Evolutionary conservation across 1,139 yeast species (phyloP).

Genomic region (Hyphopichia fennica): DNA sequence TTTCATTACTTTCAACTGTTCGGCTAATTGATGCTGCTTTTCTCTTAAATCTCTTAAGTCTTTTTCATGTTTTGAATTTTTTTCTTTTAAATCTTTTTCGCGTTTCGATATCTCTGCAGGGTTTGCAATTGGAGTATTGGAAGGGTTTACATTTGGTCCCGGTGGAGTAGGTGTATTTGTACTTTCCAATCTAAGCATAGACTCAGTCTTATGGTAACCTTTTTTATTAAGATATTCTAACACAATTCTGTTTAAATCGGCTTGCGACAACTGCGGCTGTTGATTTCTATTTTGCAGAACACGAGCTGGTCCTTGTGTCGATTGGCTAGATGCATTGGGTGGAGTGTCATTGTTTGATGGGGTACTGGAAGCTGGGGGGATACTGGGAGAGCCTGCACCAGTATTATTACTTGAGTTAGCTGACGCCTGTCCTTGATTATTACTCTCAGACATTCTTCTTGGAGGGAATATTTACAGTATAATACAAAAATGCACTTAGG

Average conservation of each 20-base stretch:
- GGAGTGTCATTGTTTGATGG: not conserved
- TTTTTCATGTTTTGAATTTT: slow-evolving; percentile 27
- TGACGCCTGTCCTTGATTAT: not conserved
- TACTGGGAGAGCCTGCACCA: not conserved
- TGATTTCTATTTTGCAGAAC: slow-evolving; percentile 12
- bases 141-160: slow-evolving; percentile 46
- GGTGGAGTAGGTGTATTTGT: slow-evolving; percentile 66
- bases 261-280: slow-evolving; percentile 54
- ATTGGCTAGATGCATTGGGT: not conserved
- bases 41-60: slow-evolving; percentile 46
- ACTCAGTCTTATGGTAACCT: slow-evolving; percentile 93
- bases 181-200: slow-evolving; percentile 87
- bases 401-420: not conserved
- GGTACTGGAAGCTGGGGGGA: not conserved
- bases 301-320: not conserved
- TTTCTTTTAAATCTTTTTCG: slow-evolving; percentile 30
- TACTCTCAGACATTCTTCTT: not conserved
- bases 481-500: not conserved
- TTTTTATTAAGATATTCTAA: slow-evolving; percentile 89
- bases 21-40: slow-evolving; percentile 32
- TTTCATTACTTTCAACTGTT: slow-evolving; percentile 40
- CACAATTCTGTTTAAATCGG: slow-evolving; percentile 86
- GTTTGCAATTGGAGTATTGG: slow-evolving; percentile 40
- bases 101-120: slow-evolving; percentile 34
- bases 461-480: not conserved